These are phyloP conservation scores for Venturia asperata DNA, from an alignment of 2,329 filamentous ascomycete genomes.

Conservation along the genomic window DNA sequence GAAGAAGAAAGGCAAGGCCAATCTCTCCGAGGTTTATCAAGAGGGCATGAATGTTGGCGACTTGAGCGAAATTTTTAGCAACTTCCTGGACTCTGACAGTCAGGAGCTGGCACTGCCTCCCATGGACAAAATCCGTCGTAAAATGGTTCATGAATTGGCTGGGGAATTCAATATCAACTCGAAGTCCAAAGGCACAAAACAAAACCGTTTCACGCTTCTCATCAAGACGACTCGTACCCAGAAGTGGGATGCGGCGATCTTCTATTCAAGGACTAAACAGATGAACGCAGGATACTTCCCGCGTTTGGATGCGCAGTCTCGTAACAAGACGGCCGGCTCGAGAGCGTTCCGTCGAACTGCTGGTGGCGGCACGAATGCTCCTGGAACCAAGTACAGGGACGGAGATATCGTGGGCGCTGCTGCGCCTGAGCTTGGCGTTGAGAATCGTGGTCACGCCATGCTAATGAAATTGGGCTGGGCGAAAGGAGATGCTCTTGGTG, in stretches of 20 bases:
- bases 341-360: not conserved
- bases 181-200: conserved; percentile 69
- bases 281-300: conserved; percentile 42
- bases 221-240: conserved; percentile 65
- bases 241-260: conserved; percentile 50
- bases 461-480: conserved; percentile 98
- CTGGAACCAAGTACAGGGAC: conserved; percentile 52
- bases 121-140: conserved; percentile 72
- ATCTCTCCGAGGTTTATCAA: conserved; percentile 55
- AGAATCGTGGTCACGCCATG: conserved; percentile 79
- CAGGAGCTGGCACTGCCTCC: conserved; percentile 69
- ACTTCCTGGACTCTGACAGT: conserved; percentile 59
- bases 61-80: conserved; percentile 63
- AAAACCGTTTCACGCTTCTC: conserved; percentile 66
- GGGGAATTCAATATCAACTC: conserved; percentile 71
- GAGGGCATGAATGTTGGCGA: conserved; percentile 64
- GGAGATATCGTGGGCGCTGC: conserved; percentile 82
- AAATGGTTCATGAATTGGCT: conserved; percentile 72
- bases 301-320: conserved; percentile 21
- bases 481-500: conserved; percentile 75
- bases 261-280: conserved; percentile 38
- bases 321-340: conserved; percentile 20
- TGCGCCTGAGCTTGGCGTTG: conserved; percentile 73
- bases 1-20: conserved; percentile 35
- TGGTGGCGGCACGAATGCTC: conserved; percentile 7